Evolutionary conservation across 208 protist species (phyloP).

Genomic region (Wallacemonas rigidus): DNA sequence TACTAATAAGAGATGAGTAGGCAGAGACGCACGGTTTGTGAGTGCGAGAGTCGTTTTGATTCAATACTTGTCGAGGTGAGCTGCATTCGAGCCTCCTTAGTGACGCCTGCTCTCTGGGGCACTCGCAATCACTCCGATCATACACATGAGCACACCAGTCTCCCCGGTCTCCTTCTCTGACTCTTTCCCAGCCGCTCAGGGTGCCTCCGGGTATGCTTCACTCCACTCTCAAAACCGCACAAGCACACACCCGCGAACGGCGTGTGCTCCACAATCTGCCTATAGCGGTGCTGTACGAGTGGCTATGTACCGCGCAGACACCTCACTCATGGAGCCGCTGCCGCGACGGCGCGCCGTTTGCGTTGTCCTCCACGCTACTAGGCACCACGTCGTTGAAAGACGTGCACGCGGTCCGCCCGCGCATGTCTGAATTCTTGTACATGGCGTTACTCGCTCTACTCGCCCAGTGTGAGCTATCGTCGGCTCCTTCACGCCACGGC

Average conservation of each 20-base stretch:
- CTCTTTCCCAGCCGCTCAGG: too few relatives aligned
- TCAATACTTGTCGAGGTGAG: too few relatives aligned
- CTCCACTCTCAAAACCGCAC: not conserved
- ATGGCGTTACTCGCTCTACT: not conserved
- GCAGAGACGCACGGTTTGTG: too few relatives aligned
- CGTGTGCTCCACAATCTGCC: not conserved
- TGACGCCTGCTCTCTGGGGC: too few relatives aligned
- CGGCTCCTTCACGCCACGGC: too few relatives aligned
- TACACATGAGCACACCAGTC: too few relatives aligned
- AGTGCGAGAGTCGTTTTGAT: too few relatives aligned
- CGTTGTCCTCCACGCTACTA: not conserved
- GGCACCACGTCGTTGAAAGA: not conserved
- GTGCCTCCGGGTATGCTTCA: too few relatives aligned
- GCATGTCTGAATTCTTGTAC: not conserved
- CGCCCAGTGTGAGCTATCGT: not conserved
- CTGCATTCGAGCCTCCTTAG: too few relatives aligned
- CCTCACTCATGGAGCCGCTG: not conserved
- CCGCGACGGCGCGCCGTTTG: not conserved
- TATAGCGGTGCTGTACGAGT: not conserved
- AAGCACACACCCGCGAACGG: not conserved
- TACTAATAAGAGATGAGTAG: too few relatives aligned
- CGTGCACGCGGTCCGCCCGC: not conserved
- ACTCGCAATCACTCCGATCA: too few relatives aligned
- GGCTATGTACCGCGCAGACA: not conserved
- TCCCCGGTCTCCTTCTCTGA: too few relatives aligned